These are phyloP conservation scores for Suhomyces ambrosiae DNA, from an alignment of 1,139 yeast genomes.

Conservation along the genomic window DNA sequence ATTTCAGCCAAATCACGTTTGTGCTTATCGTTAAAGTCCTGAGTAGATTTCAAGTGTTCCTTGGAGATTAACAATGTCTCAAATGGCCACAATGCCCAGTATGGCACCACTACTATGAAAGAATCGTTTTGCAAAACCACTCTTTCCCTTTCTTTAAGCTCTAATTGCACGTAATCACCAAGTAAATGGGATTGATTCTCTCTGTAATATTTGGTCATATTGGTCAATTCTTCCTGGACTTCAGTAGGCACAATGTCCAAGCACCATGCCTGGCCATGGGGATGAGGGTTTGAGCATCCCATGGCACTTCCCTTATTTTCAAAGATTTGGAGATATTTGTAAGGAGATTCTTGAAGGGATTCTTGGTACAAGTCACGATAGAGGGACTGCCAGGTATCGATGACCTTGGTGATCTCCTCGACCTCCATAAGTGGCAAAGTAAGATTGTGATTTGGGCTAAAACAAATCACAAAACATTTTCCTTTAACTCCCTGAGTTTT, in stretches of 20 bases:
- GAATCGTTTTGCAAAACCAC: conserved; percentile 62
- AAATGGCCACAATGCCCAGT: conserved; percentile 86
- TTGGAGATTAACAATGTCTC: conserved; percentile 66
- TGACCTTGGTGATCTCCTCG: conserved; percentile 47
- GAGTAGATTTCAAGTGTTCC: conserved; percentile 53
- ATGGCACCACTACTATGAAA: conserved; percentile 73
- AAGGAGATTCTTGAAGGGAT: conserved; percentile 48
- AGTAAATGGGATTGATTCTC: conserved; percentile 53
- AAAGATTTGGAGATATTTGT: conserved; percentile 67
- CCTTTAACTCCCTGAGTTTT: conserved; percentile 66
- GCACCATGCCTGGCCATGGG: conserved; percentile 83
- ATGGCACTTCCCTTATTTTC: conserved; percentile 79
- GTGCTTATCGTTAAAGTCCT: conserved; percentile 52
- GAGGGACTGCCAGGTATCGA: conserved; percentile 61
- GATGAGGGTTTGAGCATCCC: conserved; percentile 86
- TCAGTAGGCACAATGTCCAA: conserved; percentile 68
- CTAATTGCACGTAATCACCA: conserved; percentile 66
- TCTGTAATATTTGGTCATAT: conserved; percentile 50
- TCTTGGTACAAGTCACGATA: conserved; percentile 44
- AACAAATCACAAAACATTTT: conserved; percentile 71
- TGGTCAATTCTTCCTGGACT: conserved; percentile 59
- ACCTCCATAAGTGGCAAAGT: conserved; percentile 65
- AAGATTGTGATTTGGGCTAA: conserved; percentile 69
- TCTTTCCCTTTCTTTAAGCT: conserved; percentile 52
- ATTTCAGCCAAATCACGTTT: conserved; percentile 59